phyloP scores from a whole-genome alignment of 2,329 filamentous ascomycete species.

The Hypoxylon sp. region DNA sequence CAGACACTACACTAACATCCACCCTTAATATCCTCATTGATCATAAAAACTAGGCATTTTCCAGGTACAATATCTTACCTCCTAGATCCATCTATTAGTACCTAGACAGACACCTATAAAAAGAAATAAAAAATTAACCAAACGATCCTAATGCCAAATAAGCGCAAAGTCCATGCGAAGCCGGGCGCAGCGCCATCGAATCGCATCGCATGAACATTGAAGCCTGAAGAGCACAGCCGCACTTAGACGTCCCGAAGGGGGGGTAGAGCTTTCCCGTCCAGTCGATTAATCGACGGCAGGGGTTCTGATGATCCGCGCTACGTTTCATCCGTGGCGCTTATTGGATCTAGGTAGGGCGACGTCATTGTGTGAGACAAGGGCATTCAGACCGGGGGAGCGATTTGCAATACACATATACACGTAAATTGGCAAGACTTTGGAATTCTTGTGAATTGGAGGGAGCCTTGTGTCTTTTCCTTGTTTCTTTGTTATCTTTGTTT shows the following conservation, averaged over 20 bases:
- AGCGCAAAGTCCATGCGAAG: not conserved
- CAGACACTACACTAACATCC: too few species aligned
- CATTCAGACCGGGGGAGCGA: conserved; percentile 2
- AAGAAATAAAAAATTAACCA: not conserved
- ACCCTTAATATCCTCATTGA: too few species aligned
- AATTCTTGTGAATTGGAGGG: conserved; percentile 7
- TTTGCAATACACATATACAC: not conserved
- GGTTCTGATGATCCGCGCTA: conserved; percentile 32
- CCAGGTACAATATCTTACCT: not conserved
- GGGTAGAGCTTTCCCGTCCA: conserved; percentile 29
- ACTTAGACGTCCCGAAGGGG: conserved; percentile 10
- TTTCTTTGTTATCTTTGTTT: conserved; percentile 14
- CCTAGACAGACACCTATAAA: not conserved
- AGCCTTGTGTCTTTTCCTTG: conserved; percentile 8
- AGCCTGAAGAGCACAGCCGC: conserved; percentile 40
- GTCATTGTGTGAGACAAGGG: conserved; percentile 35
- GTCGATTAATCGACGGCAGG: conserved; percentile 40
- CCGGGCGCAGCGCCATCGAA: conserved; percentile 22
- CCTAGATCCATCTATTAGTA: too few species aligned
- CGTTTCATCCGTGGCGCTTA: conserved; percentile 43
- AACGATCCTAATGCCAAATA: not conserved
- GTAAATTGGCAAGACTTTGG: conserved; percentile 5
- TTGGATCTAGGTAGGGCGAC: conserved; percentile 34
- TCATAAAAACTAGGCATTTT: not conserved
- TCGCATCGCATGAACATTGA: conserved; percentile 14